phyloP scores from a whole-genome alignment of 192 early-diverging fungal species.

The Coemansia sp. region DNA sequence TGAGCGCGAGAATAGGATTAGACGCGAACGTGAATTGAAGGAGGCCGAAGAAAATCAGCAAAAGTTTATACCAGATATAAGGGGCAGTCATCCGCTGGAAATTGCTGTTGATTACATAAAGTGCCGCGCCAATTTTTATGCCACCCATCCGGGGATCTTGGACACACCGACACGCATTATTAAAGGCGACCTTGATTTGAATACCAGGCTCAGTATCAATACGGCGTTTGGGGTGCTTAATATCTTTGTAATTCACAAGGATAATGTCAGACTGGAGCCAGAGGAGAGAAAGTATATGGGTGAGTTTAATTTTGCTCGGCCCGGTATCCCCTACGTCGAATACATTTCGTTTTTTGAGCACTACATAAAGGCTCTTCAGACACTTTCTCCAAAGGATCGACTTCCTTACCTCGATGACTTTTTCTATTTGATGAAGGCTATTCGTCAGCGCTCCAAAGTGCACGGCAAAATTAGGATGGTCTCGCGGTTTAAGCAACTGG shows the following conservation, averaged over 20 bases:
- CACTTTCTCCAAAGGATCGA: background rate
- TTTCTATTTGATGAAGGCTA: conserved; percentile 46
- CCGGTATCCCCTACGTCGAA: background rate
- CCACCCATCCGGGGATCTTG: conserved; percentile 20
- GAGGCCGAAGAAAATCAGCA: background rate
- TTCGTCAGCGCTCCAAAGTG: conserved; percentile 25
- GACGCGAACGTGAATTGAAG: background rate
- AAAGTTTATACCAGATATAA: conserved; percentile 1
- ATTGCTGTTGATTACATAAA: conserved; percentile 14
- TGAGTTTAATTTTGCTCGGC: conserved; percentile 38
- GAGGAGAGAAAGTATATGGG: background rate
- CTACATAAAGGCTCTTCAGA: conserved; percentile 24
- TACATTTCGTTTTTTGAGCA: conserved; percentile 21
- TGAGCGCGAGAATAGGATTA: background rate
- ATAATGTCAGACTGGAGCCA: background rate
- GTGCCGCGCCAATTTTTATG: conserved; percentile 15
- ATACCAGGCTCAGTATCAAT: conserved; percentile 9
- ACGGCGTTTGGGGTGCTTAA: conserved; percentile 9
- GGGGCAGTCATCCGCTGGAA: conserved; percentile 20
- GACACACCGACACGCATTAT: conserved; percentile 30
- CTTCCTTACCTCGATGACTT: conserved; percentile 32
- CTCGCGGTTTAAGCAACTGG: conserved; percentile 2
- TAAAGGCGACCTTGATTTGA: background rate
- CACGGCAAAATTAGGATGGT: conserved; percentile 15
- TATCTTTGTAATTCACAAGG: conserved; percentile 7